A percentile compares a stretch with the other conserved stretches of the same genome.
Conservation (phyloP, 257 asterid species). For the Plectranthus barbatus region DNA sequence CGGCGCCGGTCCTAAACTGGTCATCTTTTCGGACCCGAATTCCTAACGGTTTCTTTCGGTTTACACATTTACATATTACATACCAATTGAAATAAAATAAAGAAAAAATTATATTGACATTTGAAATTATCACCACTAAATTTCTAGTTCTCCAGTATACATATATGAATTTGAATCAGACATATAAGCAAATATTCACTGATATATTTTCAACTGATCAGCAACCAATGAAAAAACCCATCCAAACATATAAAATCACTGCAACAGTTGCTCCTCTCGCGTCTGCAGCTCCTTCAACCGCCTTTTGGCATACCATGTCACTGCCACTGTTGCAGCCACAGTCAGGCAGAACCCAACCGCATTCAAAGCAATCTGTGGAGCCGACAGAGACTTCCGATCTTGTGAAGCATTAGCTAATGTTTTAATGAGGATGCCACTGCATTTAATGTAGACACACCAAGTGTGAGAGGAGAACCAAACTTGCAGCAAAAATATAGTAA, state of each 20-base stretch:
- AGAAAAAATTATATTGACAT: too few relatives aligned
- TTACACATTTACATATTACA: too few relatives aligned
- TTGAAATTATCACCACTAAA: too few relatives aligned
- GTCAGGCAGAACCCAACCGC: constrained; percentile 53
- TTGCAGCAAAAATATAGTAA: too few relatives aligned
- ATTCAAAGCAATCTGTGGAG: constrained; percentile 46
- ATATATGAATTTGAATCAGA: too few relatives aligned
- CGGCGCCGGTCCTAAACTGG: constrained; percentile 35
- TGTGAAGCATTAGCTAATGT: constrained; percentile 74
- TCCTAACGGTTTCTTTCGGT: too few relatives aligned
- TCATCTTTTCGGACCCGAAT: constrained; percentile 8
- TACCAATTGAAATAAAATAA: too few relatives aligned
- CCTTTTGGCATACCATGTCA: constrained; percentile 60
- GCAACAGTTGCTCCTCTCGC: constrained; percentile 55
- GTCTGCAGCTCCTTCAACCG: constrained; percentile 58
- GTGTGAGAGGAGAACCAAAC: neutral
- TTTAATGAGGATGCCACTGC: constrained; percentile 70
- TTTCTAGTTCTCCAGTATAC: too few relatives aligned
- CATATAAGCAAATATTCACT: too few relatives aligned
- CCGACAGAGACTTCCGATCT: constrained; percentile 38
- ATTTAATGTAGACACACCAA: constrained; percentile 5
- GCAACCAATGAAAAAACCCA: too few relatives aligned
- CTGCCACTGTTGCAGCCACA: constrained; percentile 47
- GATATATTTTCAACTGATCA: too few relatives aligned
- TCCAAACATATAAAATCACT: constrained; percentile 34